Base-by-base conservation (phyloP, 2,329 filamentous ascomycete species). In the Ilyonectria destructans region DNA sequence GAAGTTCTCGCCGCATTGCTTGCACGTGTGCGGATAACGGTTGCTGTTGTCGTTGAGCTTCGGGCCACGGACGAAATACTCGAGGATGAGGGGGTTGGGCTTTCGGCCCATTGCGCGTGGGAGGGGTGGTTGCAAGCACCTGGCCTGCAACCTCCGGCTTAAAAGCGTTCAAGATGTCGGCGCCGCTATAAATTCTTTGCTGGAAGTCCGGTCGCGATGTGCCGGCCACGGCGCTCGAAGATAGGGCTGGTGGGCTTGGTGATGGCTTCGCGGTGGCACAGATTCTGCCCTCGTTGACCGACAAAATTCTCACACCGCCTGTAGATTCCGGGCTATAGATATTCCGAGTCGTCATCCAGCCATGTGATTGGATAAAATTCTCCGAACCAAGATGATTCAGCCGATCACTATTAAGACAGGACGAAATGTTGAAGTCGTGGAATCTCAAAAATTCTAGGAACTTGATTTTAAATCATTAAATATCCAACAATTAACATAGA, bases 11-110 rank as follows among this genome's bases (percentile, higher is more conserved):
- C 94, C 94, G 80, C 94, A 97, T 72, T 91, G 88, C 81, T 93
- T 96, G 88, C 95, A 97, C 13, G 93, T 96, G 79, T 97, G 94
- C 75, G 94, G 91, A 79, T 98, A 98, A 66, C 95, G 90, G 81
- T 97, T 97, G 84, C 93, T 96, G 71, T 93, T 92, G 83, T 97
- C 94, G 78, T 92, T 90, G 76, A 97, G 88, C 83, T 97, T 97
- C 45, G 90, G 89, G 10, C 95, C 95, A 74, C 95, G 90, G 80
- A 93, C 90, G 81, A 97, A 98, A 85, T 94, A 96, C 82, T 96
- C 91, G 80, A 93, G 88, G 80, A 97, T 95, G 74, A 97, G 86
- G 75, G 91, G 90, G 82, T 96, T 96, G 72, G 93, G 94, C 82
- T 92, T 92, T 79, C 94, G 90, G 79, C 94, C 94, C 94, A 96